Evolutionary conservation across 495 filamentous ascomycete species (phyloP).

Genomic region (Podospora pseudoanserina): DNA sequence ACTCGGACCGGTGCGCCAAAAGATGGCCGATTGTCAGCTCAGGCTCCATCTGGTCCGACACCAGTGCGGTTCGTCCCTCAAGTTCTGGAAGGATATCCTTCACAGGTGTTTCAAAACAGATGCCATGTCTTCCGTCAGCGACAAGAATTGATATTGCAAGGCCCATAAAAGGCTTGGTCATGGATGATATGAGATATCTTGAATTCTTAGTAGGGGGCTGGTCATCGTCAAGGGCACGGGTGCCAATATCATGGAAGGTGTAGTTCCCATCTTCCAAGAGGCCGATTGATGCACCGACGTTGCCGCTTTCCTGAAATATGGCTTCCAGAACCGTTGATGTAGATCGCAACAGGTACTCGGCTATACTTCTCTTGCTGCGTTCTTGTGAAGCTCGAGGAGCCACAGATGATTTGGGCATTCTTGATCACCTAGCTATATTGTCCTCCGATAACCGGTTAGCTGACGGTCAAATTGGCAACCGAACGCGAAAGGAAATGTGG

Average conservation of each 20-base stretch:
- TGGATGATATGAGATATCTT: constrained; percentile 37
- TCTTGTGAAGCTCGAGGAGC: background rate
- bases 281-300: constrained; percentile 12
- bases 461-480: too few relatives aligned
- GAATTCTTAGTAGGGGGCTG: constrained; percentile 27
- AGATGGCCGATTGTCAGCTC: constrained; percentile 21
- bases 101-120: constrained; percentile 17
- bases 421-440: background rate
- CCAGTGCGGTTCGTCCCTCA: background rate
- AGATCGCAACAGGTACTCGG: background rate
- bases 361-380: background rate
- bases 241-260: constrained; percentile 7
- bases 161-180: constrained; percentile 38
- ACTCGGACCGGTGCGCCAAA: constrained; percentile 21
- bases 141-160: constrained; percentile 36
- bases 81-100: constrained; percentile 14
- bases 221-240: background rate
- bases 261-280: background rate
- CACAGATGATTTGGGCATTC: background rate
- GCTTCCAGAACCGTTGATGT: background rate
- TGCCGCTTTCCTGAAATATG: constrained; percentile 8
- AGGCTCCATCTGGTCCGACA: background rate
- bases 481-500: too few relatives aligned
- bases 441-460: too few relatives aligned
- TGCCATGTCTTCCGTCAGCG: constrained; percentile 25